Evolutionary conservation across 768 basidiomycete species (phyloP), one percentile per base, ranked within the genome.

Genomic region (Boletus sp.): DNA sequence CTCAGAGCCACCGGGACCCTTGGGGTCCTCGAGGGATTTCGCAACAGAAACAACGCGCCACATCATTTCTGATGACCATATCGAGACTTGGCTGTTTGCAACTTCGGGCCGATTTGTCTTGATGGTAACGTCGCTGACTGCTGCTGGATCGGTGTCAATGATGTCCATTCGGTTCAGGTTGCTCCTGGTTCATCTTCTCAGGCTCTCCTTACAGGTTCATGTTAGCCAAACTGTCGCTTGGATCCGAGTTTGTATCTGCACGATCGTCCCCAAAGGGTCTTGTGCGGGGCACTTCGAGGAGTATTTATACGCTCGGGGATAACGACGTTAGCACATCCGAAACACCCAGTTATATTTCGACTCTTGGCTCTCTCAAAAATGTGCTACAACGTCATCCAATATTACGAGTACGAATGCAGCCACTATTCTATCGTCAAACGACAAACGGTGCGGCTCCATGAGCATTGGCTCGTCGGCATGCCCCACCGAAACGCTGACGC

Each of bases 311-410:
- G 30, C 44, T 24, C 3, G 41, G 45, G n/a, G 50, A 32, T 36
- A 50, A 18, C 14, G 42, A 45, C 8, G 14, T 46, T 54, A 47
- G 17, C 47, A 12, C 8, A 47, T 32, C 49, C 9, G 18, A 54
- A 53, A 20, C 54, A 39, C 56, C 52, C 58, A 54, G n/a, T 49
- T 47, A 30, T 50, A 14, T 41, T 40, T n/a, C 20, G 15, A 45
- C 47, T 55, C 51, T 28, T 18, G 28, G 8, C 36, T 52, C 35
- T 35, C 32, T 47, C 47, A 36, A 52, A 5, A 28, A 77, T 76
- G 74, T 77, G 75, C 55, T 73, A 60, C 64, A 66, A 55, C 32
- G 29, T 80, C 37, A 60, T 69, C 10, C 64, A 76, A 41, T 71
- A 68, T 55, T 60, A 69, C 33, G 70, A 70, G 11, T 74, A 70